A percentile compares a stretch with the other conserved stretches of the same genome.
These are phyloP conservation scores for Flaveria trinervia DNA, from an alignment of 129 eudicot species.

Conservation along the genomic window DNA sequence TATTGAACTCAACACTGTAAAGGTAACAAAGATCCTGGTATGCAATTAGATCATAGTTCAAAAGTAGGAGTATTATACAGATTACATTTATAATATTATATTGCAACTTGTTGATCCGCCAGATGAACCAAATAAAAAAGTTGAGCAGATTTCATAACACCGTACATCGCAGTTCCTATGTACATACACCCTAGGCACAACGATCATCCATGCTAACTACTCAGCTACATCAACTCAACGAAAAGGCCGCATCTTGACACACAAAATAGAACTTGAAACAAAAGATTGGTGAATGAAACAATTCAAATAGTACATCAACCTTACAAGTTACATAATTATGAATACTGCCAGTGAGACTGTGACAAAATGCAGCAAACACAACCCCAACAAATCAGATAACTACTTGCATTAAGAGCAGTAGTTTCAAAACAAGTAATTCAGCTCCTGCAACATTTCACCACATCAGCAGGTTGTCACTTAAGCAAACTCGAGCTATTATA, in stretches of 20 bases:
- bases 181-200: neutral
- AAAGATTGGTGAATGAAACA: neutral
- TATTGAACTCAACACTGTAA: neutral
- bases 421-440: neutral
- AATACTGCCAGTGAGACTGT: neutral
- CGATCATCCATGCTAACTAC: conserved; percentile 2
- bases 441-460: conserved; percentile 1
- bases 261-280: neutral
- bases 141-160: neutral
- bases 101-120: neutral
- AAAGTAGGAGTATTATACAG: neutral
- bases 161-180: neutral
- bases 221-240: neutral
- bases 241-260: neutral
- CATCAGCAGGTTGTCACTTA: neutral
- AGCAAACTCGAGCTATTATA: neutral
- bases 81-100: neutral
- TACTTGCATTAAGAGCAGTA: conserved; percentile 1
- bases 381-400: neutral
- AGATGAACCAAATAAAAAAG: neutral
- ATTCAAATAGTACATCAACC: neutral
- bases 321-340: neutral
- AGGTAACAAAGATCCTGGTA: neutral
- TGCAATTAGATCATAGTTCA: neutral
- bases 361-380: conserved; percentile 1